Evolutionary conservation across 1,284 basidiomycete species (phyloP), one percentile per base, ranked within the genome.

Genomic region (Lignosus rhinocerotis): DNA sequence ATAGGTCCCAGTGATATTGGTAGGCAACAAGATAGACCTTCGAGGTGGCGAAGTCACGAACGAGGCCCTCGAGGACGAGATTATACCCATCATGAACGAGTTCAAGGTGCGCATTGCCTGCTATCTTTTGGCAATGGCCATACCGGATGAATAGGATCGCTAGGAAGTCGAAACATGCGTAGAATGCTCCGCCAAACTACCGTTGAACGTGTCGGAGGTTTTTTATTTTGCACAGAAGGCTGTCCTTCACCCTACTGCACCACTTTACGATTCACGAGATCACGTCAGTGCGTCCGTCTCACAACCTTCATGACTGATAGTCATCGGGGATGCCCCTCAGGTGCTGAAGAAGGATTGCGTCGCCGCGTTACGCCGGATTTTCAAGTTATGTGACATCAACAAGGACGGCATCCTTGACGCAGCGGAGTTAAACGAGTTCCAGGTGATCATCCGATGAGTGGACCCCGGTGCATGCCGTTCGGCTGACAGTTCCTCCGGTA

Each of bases 141-240:
- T 44, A 55, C 54, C 34, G 19, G 60, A 59, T 50, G 62, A 65
- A 33, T 51, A 44, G 39, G 38, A 42, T 14, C 64, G 57, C 60
- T 31, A 96, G 93, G 94, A 96, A 84, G 94, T 98, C 52, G 96
- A 99, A 75, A 98, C 96, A 30, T 98, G 96, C 69, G 93, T 99
- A 34, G 96, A 98, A 76, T 97, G 95, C 72, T 96, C 94, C 10
- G 95, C 96, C 0, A 88, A 91, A 68, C 79, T 91, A 51, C 89
- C 92, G 21, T 74, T 96, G 60, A 99, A 99, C 75, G 91, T 99
- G 51, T 96, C 94, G 33, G 96, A 98, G 74, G 94, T 98, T n/a
- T 97, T 99, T 78, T 98, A 97, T 75, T 98, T 98, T 74, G 96
- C 97, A 0, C 96, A 98, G 75, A 98, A 98, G 72, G 97, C 97